Base-by-base conservation (phyloP, 2,329 filamentous ascomycete species). In the Grosmannia penicillata region DNA sequence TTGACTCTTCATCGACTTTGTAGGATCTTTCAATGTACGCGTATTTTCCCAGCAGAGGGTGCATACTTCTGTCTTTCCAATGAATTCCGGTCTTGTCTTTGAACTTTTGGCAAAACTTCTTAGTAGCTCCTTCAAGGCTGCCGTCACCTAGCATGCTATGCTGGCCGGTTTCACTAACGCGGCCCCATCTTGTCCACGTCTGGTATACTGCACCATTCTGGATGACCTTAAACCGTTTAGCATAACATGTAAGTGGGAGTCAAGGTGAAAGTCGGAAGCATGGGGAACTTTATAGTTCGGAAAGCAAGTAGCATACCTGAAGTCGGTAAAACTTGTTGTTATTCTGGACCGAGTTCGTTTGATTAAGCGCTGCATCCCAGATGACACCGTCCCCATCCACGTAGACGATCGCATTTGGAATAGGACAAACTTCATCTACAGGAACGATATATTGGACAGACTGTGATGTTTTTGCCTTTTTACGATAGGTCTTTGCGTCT, bases 271-370 rank as follows among this genome's bases (percentile, higher is more conserved):
- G 33, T 11, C 22, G 10, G 11, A 18, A 6, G 17, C 11, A 18
- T 36, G 4, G 14, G 14, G 4, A 17, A 14, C 29, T 31, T 31
- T n/a, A n/a, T n/a, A n/a, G 29, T 7, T 15, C 13, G 29, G 21
- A 14, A 29, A 13, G 14, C 24, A 15, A 19, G 3, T 8, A 29
- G 6, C 23, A 50, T 44, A 82, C 62, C 62, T 89, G 82, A 22
- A 86, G 55, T 22, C 74, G 72, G 51, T 87, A 89, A 54, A 87
- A 89, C 48, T 91, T 91, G 56, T 91, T 89, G 56, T 82, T 81
- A 52, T 89, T 91, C 33, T 67, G 57, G 0, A 63, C 59, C 0
- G 81, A 63, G 47, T 85, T 82, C 10, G 83, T 81, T 53, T 87
- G 80, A 48, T 87, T 91, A 33, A 93, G 62, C 0, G 80, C 76